These are phyloP conservation scores for Diplogelasinospora grovesii DNA, from an alignment of 495 filamentous ascomycete genomes.

Conservation along the genomic window DNA sequence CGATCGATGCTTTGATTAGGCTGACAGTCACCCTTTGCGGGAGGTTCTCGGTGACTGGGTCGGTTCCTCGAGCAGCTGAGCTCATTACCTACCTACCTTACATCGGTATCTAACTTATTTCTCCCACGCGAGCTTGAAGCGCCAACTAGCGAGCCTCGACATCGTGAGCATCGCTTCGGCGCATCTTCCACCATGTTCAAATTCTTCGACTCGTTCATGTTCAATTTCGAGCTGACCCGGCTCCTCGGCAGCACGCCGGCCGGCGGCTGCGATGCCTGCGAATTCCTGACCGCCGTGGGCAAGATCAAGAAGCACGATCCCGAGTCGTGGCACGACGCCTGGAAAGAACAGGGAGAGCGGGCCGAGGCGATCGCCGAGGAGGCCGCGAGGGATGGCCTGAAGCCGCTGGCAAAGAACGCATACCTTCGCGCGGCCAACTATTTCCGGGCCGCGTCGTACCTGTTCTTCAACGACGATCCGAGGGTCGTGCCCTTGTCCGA, in stretches of 20 bases:
- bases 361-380: constrained; percentile 31
- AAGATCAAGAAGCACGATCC: constrained; percentile 35
- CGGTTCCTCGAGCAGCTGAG: too few species aligned
- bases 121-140: too few species aligned
- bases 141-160: too few species aligned
- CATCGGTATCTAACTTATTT: too few species aligned
- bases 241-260: constrained; percentile 31
- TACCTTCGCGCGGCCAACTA: constrained; percentile 40
- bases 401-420: constrained; percentile 19
- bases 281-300: constrained; percentile 32
- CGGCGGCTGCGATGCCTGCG: constrained; percentile 35
- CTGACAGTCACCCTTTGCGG: too few species aligned
- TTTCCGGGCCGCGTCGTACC: constrained; percentile 29
- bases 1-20: too few species aligned
- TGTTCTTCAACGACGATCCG: constrained; percentile 21
- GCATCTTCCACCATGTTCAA: too few species aligned
- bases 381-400: constrained; percentile 16
- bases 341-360: constrained; percentile 17
- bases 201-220: too few species aligned
- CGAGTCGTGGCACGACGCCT: constrained; percentile 34
- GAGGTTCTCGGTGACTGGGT: too few species aligned
- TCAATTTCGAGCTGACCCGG: constrained; percentile 42
- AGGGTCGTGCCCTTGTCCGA: constrained; percentile 14
- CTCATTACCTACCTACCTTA: too few species aligned
- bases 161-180: too few species aligned